Percentiles rank a stretch among this genome's conserved stretches.
phyloP scores from a whole-genome alignment of 176 grass and related monocot species.

The Themeda triandra region DNA sequence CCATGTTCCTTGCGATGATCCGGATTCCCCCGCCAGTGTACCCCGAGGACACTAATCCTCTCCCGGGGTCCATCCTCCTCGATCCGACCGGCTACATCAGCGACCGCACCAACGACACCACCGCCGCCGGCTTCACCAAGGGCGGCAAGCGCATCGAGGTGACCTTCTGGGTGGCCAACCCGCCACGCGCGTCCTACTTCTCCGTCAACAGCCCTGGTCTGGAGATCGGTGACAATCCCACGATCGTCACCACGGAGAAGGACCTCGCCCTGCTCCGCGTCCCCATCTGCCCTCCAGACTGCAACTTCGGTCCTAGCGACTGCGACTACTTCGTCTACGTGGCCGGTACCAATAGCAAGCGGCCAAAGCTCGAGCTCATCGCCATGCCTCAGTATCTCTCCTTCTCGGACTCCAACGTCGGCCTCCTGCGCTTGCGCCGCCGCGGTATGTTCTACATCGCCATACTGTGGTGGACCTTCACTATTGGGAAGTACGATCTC shows the following conservation, averaged over 20 bases:
- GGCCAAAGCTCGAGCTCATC: not conserved
- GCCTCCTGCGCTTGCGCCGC: not conserved
- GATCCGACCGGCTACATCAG: not conserved
- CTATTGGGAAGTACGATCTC: not conserved
- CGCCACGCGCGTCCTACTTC: not conserved
- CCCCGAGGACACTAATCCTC: not conserved
- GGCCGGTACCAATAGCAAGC: not conserved
- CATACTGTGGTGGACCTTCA: not conserved
- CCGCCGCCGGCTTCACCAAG: not conserved
- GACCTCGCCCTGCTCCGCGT: not conserved
- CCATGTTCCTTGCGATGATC: not conserved
- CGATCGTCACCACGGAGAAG: not conserved
- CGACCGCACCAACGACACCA: not conserved
- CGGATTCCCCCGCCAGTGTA: not conserved
- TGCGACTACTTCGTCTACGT: not conserved
- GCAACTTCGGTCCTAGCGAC: not conserved
- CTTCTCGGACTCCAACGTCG: not conserved
- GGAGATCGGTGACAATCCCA: not conserved
- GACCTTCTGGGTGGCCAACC: not conserved
- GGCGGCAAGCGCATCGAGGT: not conserved
- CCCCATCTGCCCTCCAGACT: not conserved
- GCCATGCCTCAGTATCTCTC: not conserved
- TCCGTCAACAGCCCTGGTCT: not conserved
- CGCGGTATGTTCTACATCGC: not conserved
- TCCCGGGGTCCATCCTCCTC: not conserved